These are phyloP conservation scores for Otatea glauca DNA, from an alignment of 176 grass and related monocot species.

Conservation along the genomic window DNA sequence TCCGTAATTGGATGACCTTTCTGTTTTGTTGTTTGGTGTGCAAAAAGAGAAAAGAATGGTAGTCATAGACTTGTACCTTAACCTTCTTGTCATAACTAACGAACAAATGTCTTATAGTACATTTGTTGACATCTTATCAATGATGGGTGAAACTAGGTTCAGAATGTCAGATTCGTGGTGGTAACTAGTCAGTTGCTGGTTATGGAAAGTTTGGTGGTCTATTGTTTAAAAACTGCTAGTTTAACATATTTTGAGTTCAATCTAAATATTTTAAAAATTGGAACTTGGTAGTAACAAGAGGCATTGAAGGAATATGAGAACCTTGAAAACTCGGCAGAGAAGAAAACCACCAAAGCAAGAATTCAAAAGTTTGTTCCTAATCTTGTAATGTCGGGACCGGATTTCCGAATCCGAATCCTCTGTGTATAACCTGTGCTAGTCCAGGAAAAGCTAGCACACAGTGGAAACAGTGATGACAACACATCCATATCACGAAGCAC, in stretches of 20 bases:
- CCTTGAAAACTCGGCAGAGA: background rate
- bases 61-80: background rate
- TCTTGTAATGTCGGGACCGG: too few species aligned
- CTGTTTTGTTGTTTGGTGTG: slow-evolving; percentile 9
- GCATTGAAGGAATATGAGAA: background rate
- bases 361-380: background rate
- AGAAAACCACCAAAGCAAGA: background rate
- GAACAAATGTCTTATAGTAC: background rate
- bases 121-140: background rate
- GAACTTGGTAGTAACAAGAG: background rate
- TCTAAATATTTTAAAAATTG: background rate
- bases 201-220: background rate
- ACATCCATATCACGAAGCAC: too few species aligned
- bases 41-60: background rate
- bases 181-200: background rate
- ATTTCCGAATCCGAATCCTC: too few species aligned
- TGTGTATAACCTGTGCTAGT: too few species aligned
- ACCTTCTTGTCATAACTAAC: background rate
- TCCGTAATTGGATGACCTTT: background rate
- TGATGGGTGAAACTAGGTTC: background rate
- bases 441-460: too few species aligned
- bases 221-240: background rate
- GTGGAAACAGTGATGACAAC: too few species aligned
- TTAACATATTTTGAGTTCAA: slow-evolving; percentile 1
- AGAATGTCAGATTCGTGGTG: slow-evolving; percentile 9